phyloP scores from a whole-genome alignment of 345 rosid genomes.

The Kandelia obovata region DNA sequence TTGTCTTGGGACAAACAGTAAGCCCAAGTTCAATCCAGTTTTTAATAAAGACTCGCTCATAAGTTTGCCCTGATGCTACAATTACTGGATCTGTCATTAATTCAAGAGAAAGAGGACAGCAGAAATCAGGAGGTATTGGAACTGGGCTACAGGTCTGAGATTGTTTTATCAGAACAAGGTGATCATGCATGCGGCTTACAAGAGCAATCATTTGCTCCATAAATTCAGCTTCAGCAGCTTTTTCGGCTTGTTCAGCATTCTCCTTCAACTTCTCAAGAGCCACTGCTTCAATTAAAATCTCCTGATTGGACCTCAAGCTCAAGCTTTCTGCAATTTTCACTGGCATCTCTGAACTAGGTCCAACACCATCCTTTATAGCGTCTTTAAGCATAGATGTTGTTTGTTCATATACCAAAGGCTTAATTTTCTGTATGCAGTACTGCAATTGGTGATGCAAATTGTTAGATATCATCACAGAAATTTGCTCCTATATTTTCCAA shows the following conservation, averaged over 20 bases:
- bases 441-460: slow-evolving; percentile 39
- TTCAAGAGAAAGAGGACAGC: slow-evolving; percentile 93
- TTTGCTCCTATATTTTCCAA: slow-evolving; percentile 1
- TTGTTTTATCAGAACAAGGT: slow-evolving; percentile 70
- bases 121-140: slow-evolving; percentile 91
- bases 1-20: slow-evolving; percentile 92
- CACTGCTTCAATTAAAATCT: slow-evolving; percentile 83
- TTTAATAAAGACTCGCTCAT: slow-evolving; percentile 82
- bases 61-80: slow-evolving; percentile 92
- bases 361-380: slow-evolving; percentile 49
- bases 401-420: slow-evolving; percentile 52
- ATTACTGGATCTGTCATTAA: slow-evolving; percentile 98
- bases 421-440: slow-evolving; percentile 63
- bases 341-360: slow-evolving; percentile 61
- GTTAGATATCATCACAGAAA: slow-evolving; percentile 20
- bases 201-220: slow-evolving; percentile 64
- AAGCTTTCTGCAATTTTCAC: slow-evolving; percentile 66
- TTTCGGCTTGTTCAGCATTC: slow-evolving; percentile 84
- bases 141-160: slow-evolving; percentile 67
- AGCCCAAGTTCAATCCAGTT: slow-evolving; percentile 93
- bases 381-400: slow-evolving; percentile 57
- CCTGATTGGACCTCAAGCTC: slow-evolving; percentile 83
- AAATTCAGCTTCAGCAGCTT: slow-evolving; percentile 64
- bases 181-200: slow-evolving; percentile 70
- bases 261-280: slow-evolving; percentile 96